These are phyloP conservation scores for Phytophthora foliorum DNA, from an alignment of 352 stramenopile genomes.

Conservation along the genomic window DNA sequence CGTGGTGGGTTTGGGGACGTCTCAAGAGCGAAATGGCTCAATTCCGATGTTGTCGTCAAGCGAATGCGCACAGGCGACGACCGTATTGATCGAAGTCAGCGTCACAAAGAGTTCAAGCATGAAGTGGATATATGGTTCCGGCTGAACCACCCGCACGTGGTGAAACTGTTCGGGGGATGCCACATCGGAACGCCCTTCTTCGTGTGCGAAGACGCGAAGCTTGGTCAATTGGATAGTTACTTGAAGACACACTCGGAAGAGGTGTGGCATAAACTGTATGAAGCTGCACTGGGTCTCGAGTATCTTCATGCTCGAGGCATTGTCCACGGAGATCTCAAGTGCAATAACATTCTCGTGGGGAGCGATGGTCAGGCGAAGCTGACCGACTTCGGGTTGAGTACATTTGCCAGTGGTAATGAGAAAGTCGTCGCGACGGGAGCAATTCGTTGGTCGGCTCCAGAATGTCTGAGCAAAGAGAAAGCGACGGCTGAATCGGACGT, in stretches of 20 bases:
- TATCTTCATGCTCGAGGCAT: slow-evolving; percentile 68
- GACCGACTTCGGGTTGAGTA: slow-evolving; percentile 48
- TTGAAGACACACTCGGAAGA: slow-evolving; percentile 3
- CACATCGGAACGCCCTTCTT: slow-evolving; percentile 39
- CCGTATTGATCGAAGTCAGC: neutral
- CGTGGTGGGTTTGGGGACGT: neutral
- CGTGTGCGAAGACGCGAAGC: slow-evolving; percentile 40
- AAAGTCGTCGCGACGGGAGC: neutral
- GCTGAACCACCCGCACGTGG: slow-evolving; percentile 47
- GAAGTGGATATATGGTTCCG: slow-evolving; percentile 45
- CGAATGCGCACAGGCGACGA: neutral
- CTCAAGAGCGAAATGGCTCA: slow-evolving; percentile 20
- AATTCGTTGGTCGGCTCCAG: slow-evolving; percentile 15
- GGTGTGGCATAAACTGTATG: slow-evolving; percentile 42
- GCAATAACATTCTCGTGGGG: slow-evolving; percentile 84
- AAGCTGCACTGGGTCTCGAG: slow-evolving; percentile 51
- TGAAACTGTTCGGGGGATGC: slow-evolving; percentile 47
- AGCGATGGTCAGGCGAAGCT: slow-evolving; percentile 46
- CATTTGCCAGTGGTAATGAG: slow-evolving; percentile 1
- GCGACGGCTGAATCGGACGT: slow-evolving; percentile 16
- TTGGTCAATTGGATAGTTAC: slow-evolving; percentile 37
- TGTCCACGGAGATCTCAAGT: slow-evolving; percentile 89
- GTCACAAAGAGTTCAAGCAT: slow-evolving; percentile 6
- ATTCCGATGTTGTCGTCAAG: slow-evolving; percentile 21
- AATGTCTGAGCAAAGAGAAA: neutral